phyloP scores from a whole-genome alignment of 1,139 yeast genomes.

The Cylindricascospora bacillispora region DNA sequence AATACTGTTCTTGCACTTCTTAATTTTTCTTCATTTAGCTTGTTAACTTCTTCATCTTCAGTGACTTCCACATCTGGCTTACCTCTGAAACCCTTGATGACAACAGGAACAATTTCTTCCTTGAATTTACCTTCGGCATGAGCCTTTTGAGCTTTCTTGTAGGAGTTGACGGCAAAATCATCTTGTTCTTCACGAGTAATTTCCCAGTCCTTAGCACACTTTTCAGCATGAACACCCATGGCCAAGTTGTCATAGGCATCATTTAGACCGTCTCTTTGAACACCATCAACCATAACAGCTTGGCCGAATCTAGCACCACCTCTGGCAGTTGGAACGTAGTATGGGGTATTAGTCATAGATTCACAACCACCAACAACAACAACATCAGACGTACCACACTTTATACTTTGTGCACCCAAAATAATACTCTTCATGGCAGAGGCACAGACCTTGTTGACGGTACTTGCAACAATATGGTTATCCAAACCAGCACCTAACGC shows the following conservation, averaged over 20 bases:
- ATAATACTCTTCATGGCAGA: slow-evolving; percentile 90
- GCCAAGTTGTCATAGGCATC: slow-evolving; percentile 80
- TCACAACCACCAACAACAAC: slow-evolving; percentile 97
- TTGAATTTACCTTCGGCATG: slow-evolving; percentile 67
- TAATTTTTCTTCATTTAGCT: slow-evolving; percentile 65
- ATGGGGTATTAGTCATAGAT: slow-evolving; percentile 93
- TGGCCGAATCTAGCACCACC: slow-evolving; percentile 86
- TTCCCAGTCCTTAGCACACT: slow-evolving; percentile 67
- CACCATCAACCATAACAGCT: slow-evolving; percentile 63
- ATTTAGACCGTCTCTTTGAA: slow-evolving; percentile 80
- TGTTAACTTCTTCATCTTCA: slow-evolving; percentile 58
- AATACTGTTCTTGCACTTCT: slow-evolving; percentile 83
- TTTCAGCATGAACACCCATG: slow-evolving; percentile 96
- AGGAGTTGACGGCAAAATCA: slow-evolving; percentile 53
- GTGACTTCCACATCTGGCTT: slow-evolving; percentile 69
- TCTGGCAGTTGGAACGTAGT: slow-evolving; percentile 80
- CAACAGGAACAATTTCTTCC: slow-evolving; percentile 72
- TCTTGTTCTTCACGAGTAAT: slow-evolving; percentile 63
- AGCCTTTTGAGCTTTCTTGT: slow-evolving; percentile 71
- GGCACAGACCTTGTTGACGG: slow-evolving; percentile 95
- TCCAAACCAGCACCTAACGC: slow-evolving; percentile 83
- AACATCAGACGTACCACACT: slow-evolving; percentile 82
- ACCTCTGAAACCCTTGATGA: slow-evolving; percentile 83
- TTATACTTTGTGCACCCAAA: slow-evolving; percentile 79
- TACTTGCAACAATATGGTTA: slow-evolving; percentile 66